A percentile compares a stretch with the other conserved stretches of the same genome.
Evolutionary conservation across 2,329 filamentous ascomycete species (phyloP).

Genomic region (Stachybotrys echinatus): DNA sequence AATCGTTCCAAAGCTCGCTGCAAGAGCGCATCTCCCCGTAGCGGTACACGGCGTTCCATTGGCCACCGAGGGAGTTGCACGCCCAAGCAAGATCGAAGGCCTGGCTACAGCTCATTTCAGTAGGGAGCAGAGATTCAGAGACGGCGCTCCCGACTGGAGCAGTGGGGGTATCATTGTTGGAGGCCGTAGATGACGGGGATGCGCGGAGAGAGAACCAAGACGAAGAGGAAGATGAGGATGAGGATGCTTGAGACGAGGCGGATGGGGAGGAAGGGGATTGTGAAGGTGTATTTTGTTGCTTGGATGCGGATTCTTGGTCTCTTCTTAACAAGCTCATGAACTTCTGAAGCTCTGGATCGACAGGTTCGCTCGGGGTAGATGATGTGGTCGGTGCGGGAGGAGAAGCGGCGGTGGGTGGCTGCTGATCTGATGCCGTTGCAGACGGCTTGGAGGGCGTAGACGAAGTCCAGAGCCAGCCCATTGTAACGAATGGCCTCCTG

Average conservation of each 20-base stretch:
- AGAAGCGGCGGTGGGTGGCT: slow-evolving; percentile 12
- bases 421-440: slow-evolving; percentile 14
- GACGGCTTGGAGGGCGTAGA: slow-evolving; percentile 25
- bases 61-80: slow-evolving; percentile 85
- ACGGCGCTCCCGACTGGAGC: slow-evolving; percentile 36
- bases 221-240: slow-evolving; percentile 20
- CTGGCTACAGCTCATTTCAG: slow-evolving; percentile 79
- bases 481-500: slow-evolving; percentile 29
- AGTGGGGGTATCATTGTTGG: slow-evolving; percentile 8
- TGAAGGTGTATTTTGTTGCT: slow-evolving; percentile 19
- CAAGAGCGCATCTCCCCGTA: slow-evolving; percentile 74
- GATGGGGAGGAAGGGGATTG: slow-evolving; percentile 11
- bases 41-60: slow-evolving; percentile 89
- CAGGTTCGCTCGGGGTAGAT: slow-evolving; percentile 17
- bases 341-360: slow-evolving; percentile 49
- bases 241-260: slow-evolving; percentile 21
- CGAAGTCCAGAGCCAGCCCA: slow-evolving; percentile 60
- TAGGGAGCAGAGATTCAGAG: slow-evolving; percentile 68
- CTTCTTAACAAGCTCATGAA: slow-evolving; percentile 33
- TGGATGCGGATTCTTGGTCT: slow-evolving; percentile 10
- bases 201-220: slow-evolving; percentile 30
- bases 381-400: slow-evolving; percentile 7
- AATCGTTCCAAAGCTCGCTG: slow-evolving; percentile 83
- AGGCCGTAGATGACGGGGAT: slow-evolving; percentile 15
- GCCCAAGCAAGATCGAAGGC: slow-evolving; percentile 93